Conservation (phyloP, 331 rosid species). For the Rhamnella rubrinervis region DNA sequence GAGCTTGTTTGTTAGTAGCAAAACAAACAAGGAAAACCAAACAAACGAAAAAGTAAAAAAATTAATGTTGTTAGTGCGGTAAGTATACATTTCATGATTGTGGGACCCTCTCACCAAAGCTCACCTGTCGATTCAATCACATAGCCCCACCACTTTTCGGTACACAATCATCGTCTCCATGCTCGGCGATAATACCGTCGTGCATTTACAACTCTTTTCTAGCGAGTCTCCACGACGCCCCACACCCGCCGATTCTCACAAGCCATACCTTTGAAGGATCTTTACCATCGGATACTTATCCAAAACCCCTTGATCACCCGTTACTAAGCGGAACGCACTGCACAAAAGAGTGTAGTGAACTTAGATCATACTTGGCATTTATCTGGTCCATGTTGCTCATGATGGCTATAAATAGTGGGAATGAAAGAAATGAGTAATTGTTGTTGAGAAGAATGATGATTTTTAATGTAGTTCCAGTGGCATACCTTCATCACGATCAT, state of each 20-base stretch:
- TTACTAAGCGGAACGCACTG: conserved; percentile 87
- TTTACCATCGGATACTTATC: conserved; percentile 53
- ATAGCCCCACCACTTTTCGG: conserved; percentile 41
- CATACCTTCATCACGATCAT: conserved; percentile 97
- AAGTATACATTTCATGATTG: conserved; percentile 70
- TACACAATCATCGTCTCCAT: conserved; percentile 72
- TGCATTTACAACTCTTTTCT: conserved; percentile 77
- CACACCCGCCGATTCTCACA: conserved; percentile 73
- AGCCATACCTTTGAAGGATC: conserved; percentile 80
- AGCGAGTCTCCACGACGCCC: conserved; percentile 79
- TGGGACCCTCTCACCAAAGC: conserved; percentile 85
- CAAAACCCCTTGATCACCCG: conserved; percentile 75
- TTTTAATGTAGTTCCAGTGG: background rate
- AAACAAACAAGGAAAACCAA: conserved; percentile 1
- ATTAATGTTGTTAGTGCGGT: background rate
- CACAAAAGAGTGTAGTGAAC: conserved; percentile 62
- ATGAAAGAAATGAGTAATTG: background rate
- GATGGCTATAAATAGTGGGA: conserved; percentile 51
- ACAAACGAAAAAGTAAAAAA: background rate
- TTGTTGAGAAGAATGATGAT: background rate
- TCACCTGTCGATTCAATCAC: conserved; percentile 72
- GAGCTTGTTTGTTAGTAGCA: no score
- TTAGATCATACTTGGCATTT: conserved; percentile 58
- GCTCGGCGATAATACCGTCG: conserved; percentile 71
- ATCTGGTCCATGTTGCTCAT: conserved; percentile 57